Base-by-base conservation (phyloP, 169 alveolate species). In the Cyclospora cayetanensis region DNA sequence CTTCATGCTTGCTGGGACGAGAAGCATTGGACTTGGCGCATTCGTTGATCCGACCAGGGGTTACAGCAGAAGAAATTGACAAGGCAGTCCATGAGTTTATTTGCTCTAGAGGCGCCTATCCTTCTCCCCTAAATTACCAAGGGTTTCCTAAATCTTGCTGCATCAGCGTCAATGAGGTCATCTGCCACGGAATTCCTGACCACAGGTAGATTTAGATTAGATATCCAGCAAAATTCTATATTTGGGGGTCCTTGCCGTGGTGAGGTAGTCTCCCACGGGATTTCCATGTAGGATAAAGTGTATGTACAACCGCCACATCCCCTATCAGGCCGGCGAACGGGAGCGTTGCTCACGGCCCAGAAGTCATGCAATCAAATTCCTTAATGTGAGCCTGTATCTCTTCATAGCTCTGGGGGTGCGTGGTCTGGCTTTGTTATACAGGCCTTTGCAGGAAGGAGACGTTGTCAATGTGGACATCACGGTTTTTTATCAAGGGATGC, bases 101-200 rank as follows among this genome's bases (percentile, higher is more conserved):
- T 31, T 96, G 98, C 39, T 94, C 95, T 25, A 96, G 97, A 92
- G 96, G 97, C 93, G 99, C 99, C n/a, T 99, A 99, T 91, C 99
- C 99, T 4, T 97, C 99, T 11, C 99, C 99, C 27, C 94, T 99
- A 72, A 98, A 98, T 95, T 99, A 99, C 95, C 96, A 97, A 92
- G 95, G 95, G 53, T 99, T 98, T 94, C 99, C 99, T 12, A 98
- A 99, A 94, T 97, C 99, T 18, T 93, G 98, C 72, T 99, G 99
- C 95, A 50, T 79, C 11, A 97, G 99, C 50, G 99, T 98, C 22
- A 99, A 99, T 92, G 99, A 99, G 94, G 99, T 98, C 39, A 97
- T 98, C 31, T 99, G 99, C 91, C 99, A 99, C 95, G 99, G 99
- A 35, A 79, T 88, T 2, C 84, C 87, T 0, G 88, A 89, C 72